These are phyloP conservation scores for Rubia balearica DNA, from an alignment of 305 asterid genomes.

Conservation along the genomic window DNA sequence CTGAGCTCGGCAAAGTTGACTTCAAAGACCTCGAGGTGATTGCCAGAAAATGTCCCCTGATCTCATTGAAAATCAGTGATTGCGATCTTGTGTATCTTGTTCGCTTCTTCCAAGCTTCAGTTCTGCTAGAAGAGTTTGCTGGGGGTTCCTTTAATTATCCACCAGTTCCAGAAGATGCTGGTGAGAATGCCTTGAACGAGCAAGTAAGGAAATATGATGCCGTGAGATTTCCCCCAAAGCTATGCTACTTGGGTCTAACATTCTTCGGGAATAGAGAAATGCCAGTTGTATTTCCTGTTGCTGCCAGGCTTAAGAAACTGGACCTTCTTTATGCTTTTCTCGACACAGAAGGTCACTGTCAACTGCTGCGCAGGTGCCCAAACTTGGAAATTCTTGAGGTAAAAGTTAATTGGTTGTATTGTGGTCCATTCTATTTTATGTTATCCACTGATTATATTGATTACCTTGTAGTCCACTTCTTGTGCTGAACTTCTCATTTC, in stretches of 20 bases:
- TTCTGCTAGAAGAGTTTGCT: slow-evolving; percentile 71
- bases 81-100: slow-evolving; percentile 55
- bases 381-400: slow-evolving; percentile 96
- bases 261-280: slow-evolving; percentile 59
- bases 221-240: slow-evolving; percentile 45
- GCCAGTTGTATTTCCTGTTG: slow-evolving; percentile 72
- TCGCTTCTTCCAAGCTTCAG: slow-evolving; percentile 58
- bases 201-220: slow-evolving; percentile 41
- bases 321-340: slow-evolving; percentile 85
- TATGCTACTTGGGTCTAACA: slow-evolving; percentile 66
- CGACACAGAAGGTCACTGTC: slow-evolving; percentile 86
- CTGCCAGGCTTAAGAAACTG: slow-evolving; percentile 60
- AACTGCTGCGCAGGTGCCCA: slow-evolving; percentile 61
- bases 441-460: not conserved
- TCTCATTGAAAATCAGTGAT: slow-evolving; percentile 66
- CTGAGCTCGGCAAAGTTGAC: slow-evolving; percentile 40
- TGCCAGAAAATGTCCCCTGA: slow-evolving; percentile 60
- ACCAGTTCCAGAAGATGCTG: slow-evolving; percentile 33
- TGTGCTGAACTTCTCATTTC: not conserved
- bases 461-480: not conserved
- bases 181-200: slow-evolving; percentile 46
- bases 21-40: slow-evolving; percentile 62
- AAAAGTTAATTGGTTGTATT: slow-evolving; percentile 9
- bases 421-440: not conserved
- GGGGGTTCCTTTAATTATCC: slow-evolving; percentile 68